Base-by-base conservation (phyloP, 768 basidiomycete genomes). In the Mycena capillaripes region DNA sequence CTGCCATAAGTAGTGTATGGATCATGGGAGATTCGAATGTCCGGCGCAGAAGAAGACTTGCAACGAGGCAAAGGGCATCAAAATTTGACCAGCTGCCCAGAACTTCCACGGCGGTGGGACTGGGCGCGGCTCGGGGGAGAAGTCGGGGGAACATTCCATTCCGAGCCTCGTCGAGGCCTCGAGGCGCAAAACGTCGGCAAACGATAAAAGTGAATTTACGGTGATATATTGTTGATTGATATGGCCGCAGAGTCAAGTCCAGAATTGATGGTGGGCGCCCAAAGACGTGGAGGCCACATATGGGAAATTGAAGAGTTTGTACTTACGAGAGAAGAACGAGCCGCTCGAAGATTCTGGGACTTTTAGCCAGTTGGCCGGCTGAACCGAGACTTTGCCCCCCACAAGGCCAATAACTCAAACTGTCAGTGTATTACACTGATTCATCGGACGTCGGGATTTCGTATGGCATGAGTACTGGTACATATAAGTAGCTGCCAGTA, bases 41-140 rank as follows among this genome's bases (percentile, higher is more conserved):
- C 60, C 64, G 58, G 61, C 63, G 44, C 50, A 70, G 53, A 62
- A 71, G 71, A 72, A 73, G 75, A 69, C 29, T 21, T 62, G 75
- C 76, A 77, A 77, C 70, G 78, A 77, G 76, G 78, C 74, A 30
- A 16, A 59, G 30, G 61, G 44, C 59, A 67, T 69, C 69, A 73
- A 63, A 52, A 73, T 75, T 53, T 42, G 60, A 48, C 12, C 25
- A 23, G 59, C 27, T 34, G 72, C 56, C 19, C 61, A 34, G 32
- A 38, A 30, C 32, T 53, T 50, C 27, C 38, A 46, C 32, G 30
- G 27, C 60, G 63, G 48, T 27, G 48, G 30, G 58, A 48, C 19
- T 57, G 55, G 44, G 59, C 73, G 69, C 57, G 27, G 2, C 36
- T 29, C 55, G 55, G 59, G 42, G 23, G 19, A 46, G 50, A 57